phyloP scores from a whole-genome alignment of 176 grass and related monocot species.

The Chrysopogon serrulatus region DNA sequence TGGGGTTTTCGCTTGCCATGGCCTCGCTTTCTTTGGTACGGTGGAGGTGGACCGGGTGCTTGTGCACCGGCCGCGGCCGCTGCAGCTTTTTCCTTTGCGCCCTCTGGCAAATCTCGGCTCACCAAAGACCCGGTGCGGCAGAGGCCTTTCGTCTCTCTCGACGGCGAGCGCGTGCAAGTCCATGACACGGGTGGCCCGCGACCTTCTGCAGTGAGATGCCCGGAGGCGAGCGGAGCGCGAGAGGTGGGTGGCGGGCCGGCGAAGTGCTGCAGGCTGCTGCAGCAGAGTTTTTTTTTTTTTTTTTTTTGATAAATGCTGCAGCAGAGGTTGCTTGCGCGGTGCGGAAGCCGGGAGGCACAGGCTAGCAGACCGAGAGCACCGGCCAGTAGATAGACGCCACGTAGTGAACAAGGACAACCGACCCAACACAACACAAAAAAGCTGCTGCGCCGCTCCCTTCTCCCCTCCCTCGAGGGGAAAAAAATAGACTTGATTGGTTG shows the following conservation, averaged over 20 bases:
- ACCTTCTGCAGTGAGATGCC: neutral
- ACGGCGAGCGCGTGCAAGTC: neutral
- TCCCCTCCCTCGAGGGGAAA: too few relatives aligned
- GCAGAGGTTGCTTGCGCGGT: conserved; percentile 3
- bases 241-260: neutral
- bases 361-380: neutral
- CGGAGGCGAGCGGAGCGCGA: too few relatives aligned
- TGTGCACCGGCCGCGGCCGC: neutral
- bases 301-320: too few relatives aligned
- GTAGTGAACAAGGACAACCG: neutral
- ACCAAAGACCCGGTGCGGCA: neutral
- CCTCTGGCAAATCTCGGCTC: neutral
- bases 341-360: neutral
- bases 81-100: neutral
- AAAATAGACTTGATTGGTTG: too few relatives aligned
- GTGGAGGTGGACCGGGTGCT: neutral
- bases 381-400: neutral
- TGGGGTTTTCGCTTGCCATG: neutral
- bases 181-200: neutral
- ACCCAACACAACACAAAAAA: neutral
- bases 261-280: neutral
- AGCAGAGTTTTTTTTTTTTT: too few relatives aligned
- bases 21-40: neutral
- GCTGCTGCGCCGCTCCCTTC: neutral
- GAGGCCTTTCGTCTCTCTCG: neutral